Conservation (phyloP, 1,284 basidiomycete species). For the Papiliotrema terrestris region DNA sequence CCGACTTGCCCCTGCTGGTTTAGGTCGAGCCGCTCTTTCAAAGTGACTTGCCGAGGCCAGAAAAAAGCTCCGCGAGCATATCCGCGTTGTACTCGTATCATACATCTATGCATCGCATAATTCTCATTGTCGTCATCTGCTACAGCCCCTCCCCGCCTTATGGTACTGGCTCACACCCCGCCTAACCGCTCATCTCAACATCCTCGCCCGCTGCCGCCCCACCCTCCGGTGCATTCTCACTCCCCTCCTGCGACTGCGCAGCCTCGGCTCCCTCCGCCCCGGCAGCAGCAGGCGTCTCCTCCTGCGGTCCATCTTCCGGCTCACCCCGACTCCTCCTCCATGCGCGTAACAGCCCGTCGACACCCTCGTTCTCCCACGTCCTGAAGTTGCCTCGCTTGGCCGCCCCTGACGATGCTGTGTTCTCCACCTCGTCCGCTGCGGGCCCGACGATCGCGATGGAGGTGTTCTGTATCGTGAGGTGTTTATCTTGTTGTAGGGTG, state of each 20-base stretch:
- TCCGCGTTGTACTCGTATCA: not conserved
- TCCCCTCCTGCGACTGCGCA: constrained; percentile 13
- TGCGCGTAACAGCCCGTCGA: constrained; percentile 65
- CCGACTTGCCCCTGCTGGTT: constrained; percentile 1
- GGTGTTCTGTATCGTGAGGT: constrained; percentile 84
- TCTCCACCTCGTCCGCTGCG: constrained; percentile 26
- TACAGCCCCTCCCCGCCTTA: not conserved
- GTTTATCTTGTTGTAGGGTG: constrained; percentile 95
- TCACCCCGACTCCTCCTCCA: constrained; percentile 47
- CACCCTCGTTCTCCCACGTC: constrained; percentile 54
- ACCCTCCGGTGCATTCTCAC: constrained; percentile 9
- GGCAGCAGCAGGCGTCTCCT: constrained; percentile 16
- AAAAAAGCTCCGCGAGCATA: too few relatives aligned
- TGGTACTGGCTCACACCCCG: not conserved
- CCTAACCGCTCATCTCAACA: constrained; percentile 23
- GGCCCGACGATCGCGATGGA: constrained; percentile 86
- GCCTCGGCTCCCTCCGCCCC: constrained; percentile 9
- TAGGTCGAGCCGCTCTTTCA: not conserved
- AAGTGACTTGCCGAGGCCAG: not conserved
- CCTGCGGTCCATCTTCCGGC: constrained; percentile 43
- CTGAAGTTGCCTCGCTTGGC: constrained; percentile 43
- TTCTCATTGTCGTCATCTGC: not conserved
- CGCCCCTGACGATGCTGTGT: constrained; percentile 25
- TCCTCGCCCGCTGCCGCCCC: constrained; percentile 9
- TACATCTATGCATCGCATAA: constrained; percentile 2